Evolutionary conservation across 306 rosid genomes (phyloP), one percentile per base, ranked within the genome.

Genomic region (Benincasa hispida): DNA sequence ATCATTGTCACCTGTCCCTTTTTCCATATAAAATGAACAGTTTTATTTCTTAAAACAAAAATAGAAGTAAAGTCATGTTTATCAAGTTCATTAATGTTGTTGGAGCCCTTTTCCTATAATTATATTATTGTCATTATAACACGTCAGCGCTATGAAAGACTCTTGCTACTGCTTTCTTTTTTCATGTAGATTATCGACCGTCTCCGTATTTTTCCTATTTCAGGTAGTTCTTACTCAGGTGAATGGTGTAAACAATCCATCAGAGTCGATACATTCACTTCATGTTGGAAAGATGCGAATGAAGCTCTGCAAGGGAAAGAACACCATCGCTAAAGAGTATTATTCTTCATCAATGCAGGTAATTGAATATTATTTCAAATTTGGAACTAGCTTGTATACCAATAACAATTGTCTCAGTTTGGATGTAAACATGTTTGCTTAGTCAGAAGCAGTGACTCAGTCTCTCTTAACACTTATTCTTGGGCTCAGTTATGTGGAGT

Each of bases 211-310:
- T 62, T 35, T 34, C 77, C 13, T 85, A 75, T 77, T 81, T 78
- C 92, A 92, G 98, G 98, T 91, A 28, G 89, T 89, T 69, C 87
- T 89, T 63, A 88, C 98, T 78, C 96, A 90, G 80, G 87, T 84
- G 88, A 91, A 90, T 79, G 96, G 91, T 34, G 83, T 72, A 56
- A 80, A 84, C 74, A 85, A 85, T 78, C 79, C 85, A 51, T 82
- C 85, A 7, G 96, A 92, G 80, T 87, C 96, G n/a, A 89, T 92
- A 65, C 96, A 92, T 81, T 85, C 68, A 30, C 87, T 92, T 79
- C 90, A 92, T 81, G 88, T 90, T 60, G 98, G 98, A 78, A 90
- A 89, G 81, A 92, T 92, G 98, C 87, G 98, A 84, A 89, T 92
- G 87, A 92, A 92, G 80, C 88, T 92, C 53, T 81, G 87, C 84